Conservation (phyloP, 768 basidiomycete genomes). For the Phlebiopsis flavidoalba region DNA sequence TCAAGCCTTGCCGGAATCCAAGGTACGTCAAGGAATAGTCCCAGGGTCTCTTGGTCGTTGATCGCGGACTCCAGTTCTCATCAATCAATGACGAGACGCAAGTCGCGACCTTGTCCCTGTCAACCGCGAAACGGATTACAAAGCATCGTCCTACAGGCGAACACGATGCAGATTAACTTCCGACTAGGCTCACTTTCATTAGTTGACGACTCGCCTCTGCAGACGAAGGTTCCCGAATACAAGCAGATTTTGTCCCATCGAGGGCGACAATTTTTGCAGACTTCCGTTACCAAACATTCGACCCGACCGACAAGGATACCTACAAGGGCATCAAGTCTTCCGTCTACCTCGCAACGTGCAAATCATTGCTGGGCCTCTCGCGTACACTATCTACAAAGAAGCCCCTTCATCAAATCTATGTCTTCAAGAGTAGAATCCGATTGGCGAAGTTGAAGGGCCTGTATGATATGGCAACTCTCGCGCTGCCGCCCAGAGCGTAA, state of each 20-base stretch:
- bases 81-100: slow-evolving; percentile 66
- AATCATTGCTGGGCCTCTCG: slow-evolving; percentile 96
- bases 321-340: slow-evolving; percentile 82
- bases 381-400: slow-evolving; percentile 83
- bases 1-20: slow-evolving; percentile 83
- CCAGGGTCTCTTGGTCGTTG: neutral
- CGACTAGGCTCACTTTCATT: slow-evolving; percentile 81
- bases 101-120: slow-evolving; percentile 84
- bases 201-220: slow-evolving; percentile 59
- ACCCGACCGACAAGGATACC: slow-evolving; percentile 57
- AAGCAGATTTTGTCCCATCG: slow-evolving; percentile 87
- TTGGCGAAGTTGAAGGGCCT: slow-evolving; percentile 89
- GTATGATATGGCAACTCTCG: slow-evolving; percentile 92
- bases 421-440: slow-evolving; percentile 70
- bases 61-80: slow-evolving; percentile 45
- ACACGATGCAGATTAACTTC: slow-evolving; percentile 73
- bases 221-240: slow-evolving; percentile 58
- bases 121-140: slow-evolving; percentile 92
- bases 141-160: slow-evolving; percentile 62
- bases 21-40: slow-evolving; percentile 39
- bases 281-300: slow-evolving; percentile 90
- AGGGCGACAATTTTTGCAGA: slow-evolving; percentile 92
- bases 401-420: slow-evolving; percentile 84
- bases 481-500: slow-evolving; percentile 88
- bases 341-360: slow-evolving; percentile 68